Percentiles rank a stretch among this genome's conserved stretches.
Conservation (phyloP, 169 alveolate genomes). For the Toxoplasma gondii region DNA sequence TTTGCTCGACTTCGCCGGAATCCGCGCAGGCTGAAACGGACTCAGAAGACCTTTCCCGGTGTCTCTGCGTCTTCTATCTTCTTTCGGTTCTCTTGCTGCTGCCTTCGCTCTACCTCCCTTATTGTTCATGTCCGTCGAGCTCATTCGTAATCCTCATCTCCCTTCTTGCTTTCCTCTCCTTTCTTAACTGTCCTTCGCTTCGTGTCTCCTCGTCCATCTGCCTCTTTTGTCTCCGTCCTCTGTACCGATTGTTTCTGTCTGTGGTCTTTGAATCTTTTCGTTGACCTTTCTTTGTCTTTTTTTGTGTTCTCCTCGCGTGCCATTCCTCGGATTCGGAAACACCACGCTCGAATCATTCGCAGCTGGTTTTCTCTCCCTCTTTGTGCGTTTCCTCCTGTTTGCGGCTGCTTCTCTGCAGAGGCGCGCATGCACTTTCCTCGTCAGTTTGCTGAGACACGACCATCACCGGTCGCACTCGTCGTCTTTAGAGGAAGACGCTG, state of each 20-base stretch:
- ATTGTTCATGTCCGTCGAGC: too few species aligned
- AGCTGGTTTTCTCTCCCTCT: neutral
- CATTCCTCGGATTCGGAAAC: neutral
- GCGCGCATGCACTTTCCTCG: neutral
- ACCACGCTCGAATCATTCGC: too few species aligned
- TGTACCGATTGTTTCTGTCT: neutral
- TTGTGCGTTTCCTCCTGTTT: neutral
- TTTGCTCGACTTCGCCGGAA: too few species aligned
- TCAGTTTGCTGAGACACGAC: constrained; percentile 30
- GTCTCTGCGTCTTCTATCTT: neutral
- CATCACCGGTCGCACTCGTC: neutral
- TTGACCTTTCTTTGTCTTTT: too few species aligned
- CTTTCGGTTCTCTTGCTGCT: too few species aligned
- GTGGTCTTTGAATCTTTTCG: too few species aligned
- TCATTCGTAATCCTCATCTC: too few species aligned
- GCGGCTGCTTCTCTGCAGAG: neutral
- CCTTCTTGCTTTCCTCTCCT: too few species aligned
- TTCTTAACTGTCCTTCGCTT: too few species aligned
- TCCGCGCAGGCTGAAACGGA: too few species aligned
- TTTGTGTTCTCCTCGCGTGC: neutral
- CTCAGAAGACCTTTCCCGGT: too few species aligned
- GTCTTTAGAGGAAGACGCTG: neutral
- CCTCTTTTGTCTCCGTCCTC: neutral
- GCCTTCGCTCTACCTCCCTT: too few species aligned
- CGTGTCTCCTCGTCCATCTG: neutral